A percentile compares a stretch with the other conserved stretches of the same genome.
Conservation (phyloP, 2,329 filamentous ascomycete genomes). For the Botrytis fragariae region DNA sequence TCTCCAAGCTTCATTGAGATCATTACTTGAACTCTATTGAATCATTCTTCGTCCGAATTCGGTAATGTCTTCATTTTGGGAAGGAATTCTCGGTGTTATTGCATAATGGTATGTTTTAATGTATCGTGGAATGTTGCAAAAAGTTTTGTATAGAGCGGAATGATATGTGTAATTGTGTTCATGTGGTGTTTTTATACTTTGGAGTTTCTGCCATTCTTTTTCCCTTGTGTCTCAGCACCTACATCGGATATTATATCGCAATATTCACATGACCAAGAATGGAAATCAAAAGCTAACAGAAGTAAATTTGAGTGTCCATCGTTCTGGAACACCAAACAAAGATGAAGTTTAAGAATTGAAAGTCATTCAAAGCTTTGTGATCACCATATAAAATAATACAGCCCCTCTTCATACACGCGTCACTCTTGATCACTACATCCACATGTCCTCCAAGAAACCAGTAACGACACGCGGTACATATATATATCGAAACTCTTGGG, state of each 20-base stretch:
- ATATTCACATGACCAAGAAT: not conserved
- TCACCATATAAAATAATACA: not conserved
- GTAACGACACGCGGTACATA: not conserved
- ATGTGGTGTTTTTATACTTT: not conserved
- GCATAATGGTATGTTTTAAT: not conserved
- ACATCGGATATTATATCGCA: not conserved
- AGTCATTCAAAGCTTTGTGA: not conserved
- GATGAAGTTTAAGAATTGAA: not conserved
- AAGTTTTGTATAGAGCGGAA: not conserved
- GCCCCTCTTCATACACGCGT: not conserved
- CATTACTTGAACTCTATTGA: conserved; percentile 3
- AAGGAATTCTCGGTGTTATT: conserved; percentile 9
- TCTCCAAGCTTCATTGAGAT: not conserved
- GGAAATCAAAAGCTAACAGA: not conserved
- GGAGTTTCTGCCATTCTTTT: not conserved
- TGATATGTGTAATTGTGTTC: not conserved
- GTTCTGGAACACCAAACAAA: not conserved
- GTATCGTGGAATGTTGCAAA: not conserved
- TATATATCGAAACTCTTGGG: not conserved
- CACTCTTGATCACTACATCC: not conserved
- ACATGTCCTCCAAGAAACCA: not conserved
- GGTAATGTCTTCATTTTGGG: not conserved
- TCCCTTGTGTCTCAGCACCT: not conserved
- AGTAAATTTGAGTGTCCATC: not conserved
- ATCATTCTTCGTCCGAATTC: conserved; percentile 2